Conservation (phyloP, 2,329 filamentous ascomycete species). For the Calonectria hawksworthii region DNA sequence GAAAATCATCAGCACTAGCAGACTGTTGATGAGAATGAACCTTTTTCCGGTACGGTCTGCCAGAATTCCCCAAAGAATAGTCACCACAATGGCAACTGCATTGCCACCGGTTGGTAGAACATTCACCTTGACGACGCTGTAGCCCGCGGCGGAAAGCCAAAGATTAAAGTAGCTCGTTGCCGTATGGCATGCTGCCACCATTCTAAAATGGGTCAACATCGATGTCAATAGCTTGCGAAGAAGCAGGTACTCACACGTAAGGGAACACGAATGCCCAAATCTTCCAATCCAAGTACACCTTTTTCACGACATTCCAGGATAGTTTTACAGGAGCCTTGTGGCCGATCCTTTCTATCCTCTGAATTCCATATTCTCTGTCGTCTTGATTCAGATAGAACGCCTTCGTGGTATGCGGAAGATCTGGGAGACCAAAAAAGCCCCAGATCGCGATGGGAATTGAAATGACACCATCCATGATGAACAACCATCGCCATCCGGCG, state of each 20-base stretch:
- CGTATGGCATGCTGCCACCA: slow-evolving; percentile 21
- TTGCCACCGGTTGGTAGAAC: slow-evolving; percentile 55
- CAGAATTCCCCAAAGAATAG: slow-evolving; percentile 15
- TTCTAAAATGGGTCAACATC: background rate
- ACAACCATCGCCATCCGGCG: slow-evolving; percentile 50
- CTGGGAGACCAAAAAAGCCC: slow-evolving; percentile 35
- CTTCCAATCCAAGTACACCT: background rate
- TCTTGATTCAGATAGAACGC: slow-evolving; percentile 27
- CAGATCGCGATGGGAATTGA: slow-evolving; percentile 33
- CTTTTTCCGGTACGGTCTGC: slow-evolving; percentile 2
- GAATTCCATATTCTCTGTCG: background rate
- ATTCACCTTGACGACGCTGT: slow-evolving; percentile 56
- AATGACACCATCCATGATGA: slow-evolving; percentile 52
- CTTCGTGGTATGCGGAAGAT: slow-evolving; percentile 27
- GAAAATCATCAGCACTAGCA: background rate
- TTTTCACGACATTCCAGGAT: background rate
- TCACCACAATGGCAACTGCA: slow-evolving; percentile 28
- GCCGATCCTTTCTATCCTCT: background rate
- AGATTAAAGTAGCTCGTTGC: slow-evolving; percentile 50
- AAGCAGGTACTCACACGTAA: background rate
- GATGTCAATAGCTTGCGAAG: no score
- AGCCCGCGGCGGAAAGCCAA: slow-evolving; percentile 53
- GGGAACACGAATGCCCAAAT: slow-evolving; percentile 11
- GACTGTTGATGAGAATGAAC: background rate
- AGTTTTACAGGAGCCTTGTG: slow-evolving; percentile 20